phyloP scores from a whole-genome alignment of 495 filamentous ascomycete species.

The Cercophora scortea region DNA sequence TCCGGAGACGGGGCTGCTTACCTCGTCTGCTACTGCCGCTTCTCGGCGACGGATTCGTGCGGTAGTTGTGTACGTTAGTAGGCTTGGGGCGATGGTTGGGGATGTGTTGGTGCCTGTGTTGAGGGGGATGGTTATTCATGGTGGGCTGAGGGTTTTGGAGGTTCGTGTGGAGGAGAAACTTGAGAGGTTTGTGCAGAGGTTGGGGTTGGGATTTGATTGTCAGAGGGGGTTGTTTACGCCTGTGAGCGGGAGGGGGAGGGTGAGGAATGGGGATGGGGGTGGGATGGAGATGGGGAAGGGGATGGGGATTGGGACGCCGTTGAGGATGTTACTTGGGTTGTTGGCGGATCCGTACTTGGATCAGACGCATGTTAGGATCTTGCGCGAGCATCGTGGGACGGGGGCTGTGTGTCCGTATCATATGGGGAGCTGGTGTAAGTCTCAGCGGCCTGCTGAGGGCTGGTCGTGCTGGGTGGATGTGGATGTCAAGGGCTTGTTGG shows the following conservation, averaged over 20 bases:
- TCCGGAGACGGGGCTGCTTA: neutral
- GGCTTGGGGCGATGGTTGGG: conserved; percentile 18
- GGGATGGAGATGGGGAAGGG: no score
- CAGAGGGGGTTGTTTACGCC: conserved; percentile 2
- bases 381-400: neutral
- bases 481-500: conserved; percentile 5
- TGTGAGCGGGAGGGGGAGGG: conserved; percentile 2
- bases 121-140: conserved; percentile 21
- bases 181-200: conserved; percentile 8
- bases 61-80: conserved; percentile 17
- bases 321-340: conserved; percentile 21
- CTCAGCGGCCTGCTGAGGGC: conserved; percentile 12
- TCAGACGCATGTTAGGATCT: conserved; percentile 15
- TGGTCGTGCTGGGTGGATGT: conserved; percentile 2
- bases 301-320: conserved; percentile 6
- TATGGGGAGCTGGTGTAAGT: conserved; percentile 15
- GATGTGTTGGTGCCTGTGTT: neutral
- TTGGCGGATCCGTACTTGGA: conserved; percentile 24
- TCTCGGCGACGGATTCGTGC: conserved; percentile 21
- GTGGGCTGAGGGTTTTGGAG: conserved; percentile 16
- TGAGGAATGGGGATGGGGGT: conserved; percentile 1
- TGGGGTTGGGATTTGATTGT: no score
- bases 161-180: neutral
- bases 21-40: neutral
- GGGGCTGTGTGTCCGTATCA: conserved; percentile 1